Evolutionary conservation across 108 stramenopile species (phyloP), one percentile per base, ranked within the genome.

Genomic region (Ochromonas danica): DNA sequence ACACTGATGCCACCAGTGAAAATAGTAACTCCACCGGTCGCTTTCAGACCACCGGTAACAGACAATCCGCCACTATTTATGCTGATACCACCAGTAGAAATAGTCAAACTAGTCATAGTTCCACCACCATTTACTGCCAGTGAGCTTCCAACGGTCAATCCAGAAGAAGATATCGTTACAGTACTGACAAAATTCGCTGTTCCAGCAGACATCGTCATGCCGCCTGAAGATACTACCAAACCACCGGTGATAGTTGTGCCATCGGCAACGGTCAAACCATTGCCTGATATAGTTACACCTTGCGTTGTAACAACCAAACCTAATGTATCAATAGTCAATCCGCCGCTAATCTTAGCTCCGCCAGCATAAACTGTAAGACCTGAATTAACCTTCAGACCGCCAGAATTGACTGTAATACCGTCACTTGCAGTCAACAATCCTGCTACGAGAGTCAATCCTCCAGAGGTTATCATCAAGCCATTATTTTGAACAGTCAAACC

Each of bases 391-490:
- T 14, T 22, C 22, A 51, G 14, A 51, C 45, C 45, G 6, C 45
- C 45, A 14, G 45, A 51, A 14, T 6, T 51, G 14, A 51, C 45
- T 14, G 72, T 75, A 10, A 75, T 28, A 45, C 72, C 72, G 31
- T 25, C 30, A 14, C 14, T 57, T 6, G 27, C 38, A 41, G 38
- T 42, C 43, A 75, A 3, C 51, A 75, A 38, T 28, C 72, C 72
- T n/a, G n/a, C n/a, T n/a, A n/a, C 67, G 67, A 70, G 10, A 17
- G 72, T 75, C 10, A 75, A 10, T 14, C 72, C 72, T 6, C 51
- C 30, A 14, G 72, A 14, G 27, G 27, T 75, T 6, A 75, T 42
- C 43, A 75, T 27, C 51, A 75, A 38, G 17, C 72, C 72, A 27
- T 38, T 41, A 33, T 75, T 41, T 6, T 3, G 38, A 6, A 75